phyloP scores from a whole-genome alignment of 2,329 filamentous ascomycete species.

The Orbilia brochopaga region DNA sequence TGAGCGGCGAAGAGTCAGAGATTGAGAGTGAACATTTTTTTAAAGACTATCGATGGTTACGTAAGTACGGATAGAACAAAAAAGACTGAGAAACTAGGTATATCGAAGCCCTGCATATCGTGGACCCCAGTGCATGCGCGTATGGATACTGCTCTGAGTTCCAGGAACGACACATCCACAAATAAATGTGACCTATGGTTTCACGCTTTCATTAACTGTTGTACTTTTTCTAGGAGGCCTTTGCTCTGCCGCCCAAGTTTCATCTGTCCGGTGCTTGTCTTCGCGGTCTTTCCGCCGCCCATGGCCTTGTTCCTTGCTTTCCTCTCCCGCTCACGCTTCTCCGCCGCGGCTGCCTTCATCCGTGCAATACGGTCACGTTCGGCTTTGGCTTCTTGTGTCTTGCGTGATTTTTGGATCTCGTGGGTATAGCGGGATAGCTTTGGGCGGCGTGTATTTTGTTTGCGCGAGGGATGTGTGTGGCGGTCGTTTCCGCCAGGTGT shows the following conservation, averaged over 20 bases:
- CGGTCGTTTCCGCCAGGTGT: constrained; percentile 27
- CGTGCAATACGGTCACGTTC: constrained; percentile 68
- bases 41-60: too few species aligned
- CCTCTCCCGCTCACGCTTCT: constrained; percentile 74
- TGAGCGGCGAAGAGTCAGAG: too few species aligned
- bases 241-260: constrained; percentile 82
- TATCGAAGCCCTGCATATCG: too few species aligned
- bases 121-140: too few species aligned
- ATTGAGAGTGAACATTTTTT: too few species aligned
- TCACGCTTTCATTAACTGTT: constrained; percentile 67
- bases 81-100: too few species aligned
- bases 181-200: too few species aligned
- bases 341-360: constrained; percentile 69
- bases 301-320: constrained; percentile 62
- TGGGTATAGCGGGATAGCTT: constrained; percentile 58
- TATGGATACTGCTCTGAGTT: too few species aligned
- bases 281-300: constrained; percentile 67
- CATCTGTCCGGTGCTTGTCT: constrained; percentile 71
- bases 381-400: constrained; percentile 60
- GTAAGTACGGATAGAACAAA: too few species aligned
- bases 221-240: constrained; percentile 77
- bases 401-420: constrained; percentile 53
- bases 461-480: constrained; percentile 37
- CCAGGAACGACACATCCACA: too few species aligned
- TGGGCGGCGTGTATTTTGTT: constrained; percentile 51